Conservation (phyloP, 805 yeast genomes). For the Diddensiella transvaalensis region DNA sequence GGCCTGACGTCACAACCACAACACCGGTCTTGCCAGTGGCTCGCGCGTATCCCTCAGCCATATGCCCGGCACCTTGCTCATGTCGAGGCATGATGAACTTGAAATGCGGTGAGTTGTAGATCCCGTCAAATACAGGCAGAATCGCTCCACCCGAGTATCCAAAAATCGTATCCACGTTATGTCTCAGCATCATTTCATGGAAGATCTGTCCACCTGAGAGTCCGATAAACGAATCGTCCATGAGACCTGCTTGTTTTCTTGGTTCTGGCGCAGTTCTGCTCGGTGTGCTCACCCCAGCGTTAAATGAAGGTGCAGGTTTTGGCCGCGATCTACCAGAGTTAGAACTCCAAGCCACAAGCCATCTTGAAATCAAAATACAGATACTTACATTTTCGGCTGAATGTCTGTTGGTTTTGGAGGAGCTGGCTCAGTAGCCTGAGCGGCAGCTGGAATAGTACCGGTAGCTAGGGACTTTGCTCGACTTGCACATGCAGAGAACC, state of each 20-base stretch:
- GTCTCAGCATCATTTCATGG: constrained; percentile 98
- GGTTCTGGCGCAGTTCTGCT: constrained; percentile 5
- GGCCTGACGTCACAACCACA: constrained; percentile 97
- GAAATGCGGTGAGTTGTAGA: constrained; percentile 84
- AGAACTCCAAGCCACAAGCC: too few species aligned
- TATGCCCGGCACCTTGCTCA: constrained; percentile 99
- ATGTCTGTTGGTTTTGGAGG: neutral
- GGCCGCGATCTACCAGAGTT: constrained; percentile 26
- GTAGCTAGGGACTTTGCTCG: neutral
- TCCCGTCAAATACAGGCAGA: constrained; percentile 95
- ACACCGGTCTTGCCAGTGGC: constrained; percentile 97
- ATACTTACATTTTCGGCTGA: neutral
- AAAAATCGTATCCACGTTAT: constrained; percentile 90
- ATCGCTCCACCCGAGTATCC: constrained; percentile 99
- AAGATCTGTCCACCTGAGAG: constrained; percentile 98
- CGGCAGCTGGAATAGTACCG: neutral
- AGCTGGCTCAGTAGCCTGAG: neutral
- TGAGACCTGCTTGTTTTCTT: constrained; percentile 22
- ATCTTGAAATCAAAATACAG: too few species aligned
- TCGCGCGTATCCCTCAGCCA: constrained; percentile 99
- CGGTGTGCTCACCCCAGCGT: constrained; percentile 19
- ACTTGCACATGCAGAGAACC: neutral
- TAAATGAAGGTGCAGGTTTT: constrained; percentile 37
- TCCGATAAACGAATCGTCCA: constrained; percentile 79
- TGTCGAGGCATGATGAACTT: constrained; percentile 91